A percentile compares a stretch with the other conserved stretches of the same genome.
These are phyloP conservation scores for Penicillium sp. DNA, from an alignment of 2,329 filamentous ascomycete species.

Conservation along the genomic window DNA sequence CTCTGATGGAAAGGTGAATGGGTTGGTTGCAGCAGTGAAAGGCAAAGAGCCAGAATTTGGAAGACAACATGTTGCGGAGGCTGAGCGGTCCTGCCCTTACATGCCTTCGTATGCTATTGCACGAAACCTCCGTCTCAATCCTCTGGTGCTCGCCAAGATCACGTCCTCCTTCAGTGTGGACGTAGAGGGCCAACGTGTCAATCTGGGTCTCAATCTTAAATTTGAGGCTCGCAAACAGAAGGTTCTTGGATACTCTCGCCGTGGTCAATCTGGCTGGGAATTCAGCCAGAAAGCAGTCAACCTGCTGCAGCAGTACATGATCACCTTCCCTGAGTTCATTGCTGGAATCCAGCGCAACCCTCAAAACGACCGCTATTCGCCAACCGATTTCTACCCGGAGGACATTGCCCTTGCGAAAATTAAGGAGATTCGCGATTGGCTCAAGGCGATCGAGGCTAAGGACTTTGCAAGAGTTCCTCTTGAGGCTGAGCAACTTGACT, in stretches of 20 bases:
- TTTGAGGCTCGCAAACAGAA: conserved; percentile 96
- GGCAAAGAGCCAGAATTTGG: conserved; percentile 80
- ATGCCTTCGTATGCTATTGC: conserved; percentile 87
- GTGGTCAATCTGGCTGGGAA: conserved; percentile 86
- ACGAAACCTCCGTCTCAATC: conserved; percentile 75
- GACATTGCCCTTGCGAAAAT: conserved; percentile 74
- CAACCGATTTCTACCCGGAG: conserved; percentile 81
- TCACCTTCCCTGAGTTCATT: conserved; percentile 92
- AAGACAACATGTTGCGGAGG: conserved; percentile 67
- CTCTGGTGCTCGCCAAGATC: conserved; percentile 89
- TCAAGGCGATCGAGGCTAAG: conserved; percentile 88
- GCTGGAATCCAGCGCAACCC: conserved; percentile 83
- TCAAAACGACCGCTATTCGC: conserved; percentile 77
- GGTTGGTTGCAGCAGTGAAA: conserved; percentile 73
- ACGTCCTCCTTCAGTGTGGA: conserved; percentile 90
- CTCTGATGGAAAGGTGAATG: conserved; percentile 70
- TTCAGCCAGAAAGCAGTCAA: conserved; percentile 83
- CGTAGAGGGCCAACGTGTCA: conserved; percentile 78
- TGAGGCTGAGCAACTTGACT: conserved; percentile 94
- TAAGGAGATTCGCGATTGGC: conserved; percentile 91
- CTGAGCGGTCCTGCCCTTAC: conserved; percentile 73
- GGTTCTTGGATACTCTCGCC: conserved; percentile 91
- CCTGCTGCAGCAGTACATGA: conserved; percentile 85
- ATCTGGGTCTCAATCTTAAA: conserved; percentile 92
- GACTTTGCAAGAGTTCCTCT: conserved; percentile 94